Percentiles rank a stretch among this genome's conserved stretches.
phyloP scores from a whole-genome alignment of 2,329 filamentous ascomycete genomes.

The Pyrenophora teres region DNA sequence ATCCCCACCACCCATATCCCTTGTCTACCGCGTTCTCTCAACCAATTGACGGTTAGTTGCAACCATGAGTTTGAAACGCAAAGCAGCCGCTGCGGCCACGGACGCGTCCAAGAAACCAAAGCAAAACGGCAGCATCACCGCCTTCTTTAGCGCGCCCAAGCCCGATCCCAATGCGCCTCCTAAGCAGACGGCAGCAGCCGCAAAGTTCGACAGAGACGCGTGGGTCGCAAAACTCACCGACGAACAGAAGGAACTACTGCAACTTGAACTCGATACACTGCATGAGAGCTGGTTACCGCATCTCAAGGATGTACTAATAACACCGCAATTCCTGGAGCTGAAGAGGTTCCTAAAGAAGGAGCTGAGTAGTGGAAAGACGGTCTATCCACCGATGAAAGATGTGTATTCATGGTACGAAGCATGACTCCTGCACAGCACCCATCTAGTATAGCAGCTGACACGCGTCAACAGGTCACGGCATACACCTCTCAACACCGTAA shows the following conservation, averaged over 20 bases:
- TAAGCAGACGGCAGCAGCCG: conserved; percentile 24
- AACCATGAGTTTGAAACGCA: conserved; percentile 58
- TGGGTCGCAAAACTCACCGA: conserved; percentile 80
- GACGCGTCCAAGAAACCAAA: conserved; percentile 57
- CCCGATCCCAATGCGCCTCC: conserved; percentile 33
- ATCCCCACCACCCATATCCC: background rate
- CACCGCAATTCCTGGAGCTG: conserved; percentile 79
- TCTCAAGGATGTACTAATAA: conserved; percentile 83
- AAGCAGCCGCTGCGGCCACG: conserved; percentile 52
- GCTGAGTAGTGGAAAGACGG: conserved; percentile 70
- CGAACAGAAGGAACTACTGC: conserved; percentile 81
- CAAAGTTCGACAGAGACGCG: conserved; percentile 80
- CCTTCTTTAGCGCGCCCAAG: conserved; percentile 78
- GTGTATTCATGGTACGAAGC: conserved; percentile 85
- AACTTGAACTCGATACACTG: conserved; percentile 89
- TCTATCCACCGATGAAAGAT: conserved; percentile 86
- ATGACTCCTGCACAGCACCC: background rate
- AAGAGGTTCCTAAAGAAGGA: conserved; percentile 88
- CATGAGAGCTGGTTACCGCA: conserved; percentile 89
- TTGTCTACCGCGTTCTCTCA: background rate
- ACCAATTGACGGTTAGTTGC: conserved; percentile 13
- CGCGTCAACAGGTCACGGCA: conserved; percentile 76
- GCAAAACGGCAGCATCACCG: conserved; percentile 77
- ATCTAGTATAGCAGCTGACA: conserved; percentile 4
- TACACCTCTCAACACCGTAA: conserved; percentile 85